Base-by-base conservation (phyloP, 1,139 yeast genomes). In the Suhomyces bolitotheri region DNA sequence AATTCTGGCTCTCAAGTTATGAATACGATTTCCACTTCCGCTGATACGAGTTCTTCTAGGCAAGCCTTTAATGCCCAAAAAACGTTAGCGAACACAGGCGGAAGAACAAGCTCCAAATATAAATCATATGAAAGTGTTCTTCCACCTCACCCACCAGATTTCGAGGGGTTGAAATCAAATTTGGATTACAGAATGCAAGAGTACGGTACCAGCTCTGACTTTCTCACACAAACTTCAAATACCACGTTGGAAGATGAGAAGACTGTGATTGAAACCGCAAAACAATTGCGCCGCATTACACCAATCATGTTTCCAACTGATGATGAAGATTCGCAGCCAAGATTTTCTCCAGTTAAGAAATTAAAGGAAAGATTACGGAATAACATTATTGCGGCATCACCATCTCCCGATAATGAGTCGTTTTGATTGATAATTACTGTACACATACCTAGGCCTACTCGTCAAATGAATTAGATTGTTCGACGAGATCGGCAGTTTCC, bases 301-400 rank as follows among this genome's bases (percentile, higher is more conserved):
- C 76, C 76, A 1, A 66, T 70, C 7, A 51, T 56, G 36, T 55
- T 70, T 17, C 75, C 75, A 1, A 53, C 56, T 1, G 62, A 59
- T 8, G 63, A 56, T 15, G 60, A 56, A n/a, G 29, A 43, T 16
- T 42, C 43, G 17, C 60, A 58, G 27, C 64, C 69, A 2, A 49
- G 46, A 35, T 57, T 64, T 37, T 65, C 73, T 0, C 72, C 73
- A 1, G 54, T 57, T 7, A 44, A 49, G 23, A 58, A 53, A 33
- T 44, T 66, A 16, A 58, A 53, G 28, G 62, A 63, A 33, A 41
- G 64, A 29, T 38, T 50, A 11, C 25, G 28, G 26, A 40, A 32
- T n/a, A 42, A 35, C 30, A 24, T 37, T 13, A 27, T 38, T 7
- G 27, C 39, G 10, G 30, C 38, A 7, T 33, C 46, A 4, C 44